Evolutionary conservation across 306 rosid species (phyloP).

Genomic region (Vigna trinervia): DNA sequence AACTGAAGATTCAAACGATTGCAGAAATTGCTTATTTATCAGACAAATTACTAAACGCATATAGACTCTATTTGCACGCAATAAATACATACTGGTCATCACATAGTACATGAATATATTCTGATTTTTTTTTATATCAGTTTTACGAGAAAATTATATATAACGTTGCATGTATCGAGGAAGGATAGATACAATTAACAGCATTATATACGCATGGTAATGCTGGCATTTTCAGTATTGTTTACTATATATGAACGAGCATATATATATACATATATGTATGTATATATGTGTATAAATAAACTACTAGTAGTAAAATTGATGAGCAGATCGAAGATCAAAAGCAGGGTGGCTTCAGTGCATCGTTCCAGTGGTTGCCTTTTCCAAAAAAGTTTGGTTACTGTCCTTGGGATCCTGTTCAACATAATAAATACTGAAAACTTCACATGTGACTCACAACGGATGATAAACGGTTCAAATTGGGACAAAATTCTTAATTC

Average conservation of each 20-base stretch:
- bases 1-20: neutral
- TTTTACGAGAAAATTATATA: neutral
- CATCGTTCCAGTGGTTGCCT: constrained; percentile 27
- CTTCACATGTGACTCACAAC: constrained; percentile 44
- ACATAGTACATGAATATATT: neutral
- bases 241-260: constrained; percentile 10
- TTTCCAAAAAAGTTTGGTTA: constrained; percentile 38
- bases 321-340: neutral
- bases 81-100: constrained; percentile 2
- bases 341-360: constrained; percentile 20
- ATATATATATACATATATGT: too few species aligned
- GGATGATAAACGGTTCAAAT: constrained; percentile 29
- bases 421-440: constrained; percentile 26
- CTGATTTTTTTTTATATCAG: neutral
- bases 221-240: constrained; percentile 6
- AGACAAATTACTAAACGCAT: neutral
- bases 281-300: neutral
- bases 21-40: neutral
- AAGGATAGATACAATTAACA: neutral
- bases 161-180: neutral
- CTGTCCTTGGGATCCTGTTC: constrained; percentile 48
- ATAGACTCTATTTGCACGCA: neutral
- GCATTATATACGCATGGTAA: neutral
- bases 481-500: constrained; percentile 32
- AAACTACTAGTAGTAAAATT: constrained; percentile 6